Conservation (phyloP, 2,329 filamentous ascomycete genomes). For the Waltergamsia citrina region DNA sequence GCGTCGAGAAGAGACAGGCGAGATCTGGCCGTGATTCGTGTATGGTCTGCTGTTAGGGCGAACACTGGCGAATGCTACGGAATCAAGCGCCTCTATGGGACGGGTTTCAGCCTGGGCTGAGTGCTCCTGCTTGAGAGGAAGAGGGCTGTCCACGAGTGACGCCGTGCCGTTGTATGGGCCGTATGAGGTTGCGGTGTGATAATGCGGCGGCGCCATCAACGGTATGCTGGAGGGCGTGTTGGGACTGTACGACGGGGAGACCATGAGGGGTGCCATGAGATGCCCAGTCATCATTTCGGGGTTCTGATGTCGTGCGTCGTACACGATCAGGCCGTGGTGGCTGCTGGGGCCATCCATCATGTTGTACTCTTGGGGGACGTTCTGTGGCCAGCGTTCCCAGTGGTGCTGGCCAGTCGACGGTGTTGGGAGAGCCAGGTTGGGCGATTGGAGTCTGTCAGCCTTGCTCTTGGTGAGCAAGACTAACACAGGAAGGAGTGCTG, state of each 20-base stretch:
- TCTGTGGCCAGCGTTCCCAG: slow-evolving; percentile 48
- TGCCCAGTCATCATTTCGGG: slow-evolving; percentile 30
- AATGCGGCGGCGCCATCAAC: slow-evolving; percentile 31
- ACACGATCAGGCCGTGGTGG: slow-evolving; percentile 35
- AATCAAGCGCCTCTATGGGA: too few relatives aligned
- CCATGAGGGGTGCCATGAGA: slow-evolving; percentile 14
- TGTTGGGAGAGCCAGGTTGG: slow-evolving; percentile 34
- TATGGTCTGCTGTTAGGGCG: too few relatives aligned
- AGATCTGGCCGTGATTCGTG: slow-evolving; percentile 1
- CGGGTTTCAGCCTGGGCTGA: too few relatives aligned
- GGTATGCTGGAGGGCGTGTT: slow-evolving; percentile 14
- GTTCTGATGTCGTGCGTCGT: slow-evolving; percentile 31
- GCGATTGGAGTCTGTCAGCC: too few relatives aligned
- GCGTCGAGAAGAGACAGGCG: background rate
- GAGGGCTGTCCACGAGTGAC: too few relatives aligned
- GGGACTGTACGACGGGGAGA: slow-evolving; percentile 32
- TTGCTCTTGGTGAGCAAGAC: too few relatives aligned
- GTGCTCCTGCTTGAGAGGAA: too few relatives aligned
- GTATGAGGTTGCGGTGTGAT: slow-evolving; percentile 33
- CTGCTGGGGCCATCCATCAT: slow-evolving; percentile 43
- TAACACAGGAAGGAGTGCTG: too few relatives aligned
- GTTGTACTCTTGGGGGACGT: slow-evolving; percentile 35
- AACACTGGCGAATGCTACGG: too few relatives aligned
- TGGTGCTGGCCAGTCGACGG: slow-evolving; percentile 31
- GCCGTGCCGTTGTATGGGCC: slow-evolving; percentile 28